phyloP scores from a whole-genome alignment of 768 basidiomycete species.

The Suillus brevipes region DNA sequence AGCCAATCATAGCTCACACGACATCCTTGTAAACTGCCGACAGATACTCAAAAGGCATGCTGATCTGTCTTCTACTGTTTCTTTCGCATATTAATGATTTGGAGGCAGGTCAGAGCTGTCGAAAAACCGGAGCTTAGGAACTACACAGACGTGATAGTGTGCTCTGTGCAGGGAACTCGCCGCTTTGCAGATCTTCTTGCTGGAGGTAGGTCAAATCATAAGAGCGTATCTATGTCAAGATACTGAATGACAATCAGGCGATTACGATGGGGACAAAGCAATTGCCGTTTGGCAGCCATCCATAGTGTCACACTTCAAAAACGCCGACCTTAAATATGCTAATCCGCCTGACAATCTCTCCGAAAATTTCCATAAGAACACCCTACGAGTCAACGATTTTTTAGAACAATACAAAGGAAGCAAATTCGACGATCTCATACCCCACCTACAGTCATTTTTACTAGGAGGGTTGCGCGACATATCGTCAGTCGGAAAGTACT shows the following conservation, averaged over 20 bases:
- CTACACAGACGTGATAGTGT: slow-evolving; percentile 59
- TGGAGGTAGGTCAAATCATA: slow-evolving; percentile 45
- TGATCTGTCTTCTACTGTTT: neutral
- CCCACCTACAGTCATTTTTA: slow-evolving; percentile 48
- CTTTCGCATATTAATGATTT: neutral
- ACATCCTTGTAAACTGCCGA: slow-evolving; percentile 71
- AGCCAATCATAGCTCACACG: slow-evolving; percentile 47
- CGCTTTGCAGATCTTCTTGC: slow-evolving; percentile 62
- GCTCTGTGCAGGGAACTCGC: slow-evolving; percentile 47
- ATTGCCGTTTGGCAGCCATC: slow-evolving; percentile 57
- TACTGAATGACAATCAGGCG: slow-evolving; percentile 40
- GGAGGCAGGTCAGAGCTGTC: slow-evolving; percentile 54
- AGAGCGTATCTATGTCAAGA: neutral
- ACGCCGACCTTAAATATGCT: slow-evolving; percentile 50
- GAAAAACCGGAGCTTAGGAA: slow-evolving; percentile 47
- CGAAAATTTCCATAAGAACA: slow-evolving; percentile 34
- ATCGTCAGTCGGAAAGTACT: slow-evolving; percentile 54
- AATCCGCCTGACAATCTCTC: slow-evolving; percentile 47
- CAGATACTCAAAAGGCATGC: slow-evolving; percentile 62
- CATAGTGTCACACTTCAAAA: slow-evolving; percentile 55
- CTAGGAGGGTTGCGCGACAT: slow-evolving; percentile 49
- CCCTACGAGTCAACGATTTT: slow-evolving; percentile 1
- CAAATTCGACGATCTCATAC: slow-evolving; percentile 15
- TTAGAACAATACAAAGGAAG: neutral
- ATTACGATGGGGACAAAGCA: slow-evolving; percentile 71